These are phyloP conservation scores for Ploettnerulaceae sp. DNA, from an alignment of 2,329 filamentous ascomycete genomes.

Conservation along the genomic window DNA sequence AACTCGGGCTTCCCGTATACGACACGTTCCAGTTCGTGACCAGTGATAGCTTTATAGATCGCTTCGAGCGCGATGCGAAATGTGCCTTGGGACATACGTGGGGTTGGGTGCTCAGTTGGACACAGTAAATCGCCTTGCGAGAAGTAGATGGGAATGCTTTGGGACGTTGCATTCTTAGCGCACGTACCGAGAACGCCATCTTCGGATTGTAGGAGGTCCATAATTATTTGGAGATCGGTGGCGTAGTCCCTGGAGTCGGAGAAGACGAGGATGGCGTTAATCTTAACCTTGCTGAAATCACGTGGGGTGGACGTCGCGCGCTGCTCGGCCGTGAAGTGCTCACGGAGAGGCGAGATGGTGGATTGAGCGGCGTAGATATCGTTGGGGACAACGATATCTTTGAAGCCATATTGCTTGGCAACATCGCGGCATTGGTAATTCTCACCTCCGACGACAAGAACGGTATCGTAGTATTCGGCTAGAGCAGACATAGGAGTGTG, in stretches of 20 bases:
- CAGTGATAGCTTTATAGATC: constrained; percentile 67
- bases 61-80: constrained; percentile 71
- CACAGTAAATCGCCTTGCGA: constrained; percentile 61
- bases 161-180: constrained; percentile 58
- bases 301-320: constrained; percentile 61
- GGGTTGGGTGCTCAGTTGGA: constrained; percentile 59
- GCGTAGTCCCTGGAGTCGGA: constrained; percentile 70
- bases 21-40: constrained; percentile 67
- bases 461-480: constrained; percentile 71
- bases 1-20: constrained; percentile 72
- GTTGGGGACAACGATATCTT: constrained; percentile 68
- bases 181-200: constrained; percentile 61
- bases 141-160: constrained; percentile 72
- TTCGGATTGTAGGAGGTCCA: constrained; percentile 65
- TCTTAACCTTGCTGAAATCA: constrained; percentile 67
- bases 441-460: constrained; percentile 71
- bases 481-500: constrained; percentile 74
- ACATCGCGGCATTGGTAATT: constrained; percentile 70
- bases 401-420: constrained; percentile 68
- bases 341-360: constrained; percentile 63
- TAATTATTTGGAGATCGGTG: constrained; percentile 71
- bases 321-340: constrained; percentile 61
- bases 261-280: constrained; percentile 71
- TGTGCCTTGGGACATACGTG: constrained; percentile 68
- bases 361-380: constrained; percentile 68